phyloP scores from a whole-genome alignment of 2,329 filamentous ascomycete genomes.

The Neofusicoccum laricinum region DNA sequence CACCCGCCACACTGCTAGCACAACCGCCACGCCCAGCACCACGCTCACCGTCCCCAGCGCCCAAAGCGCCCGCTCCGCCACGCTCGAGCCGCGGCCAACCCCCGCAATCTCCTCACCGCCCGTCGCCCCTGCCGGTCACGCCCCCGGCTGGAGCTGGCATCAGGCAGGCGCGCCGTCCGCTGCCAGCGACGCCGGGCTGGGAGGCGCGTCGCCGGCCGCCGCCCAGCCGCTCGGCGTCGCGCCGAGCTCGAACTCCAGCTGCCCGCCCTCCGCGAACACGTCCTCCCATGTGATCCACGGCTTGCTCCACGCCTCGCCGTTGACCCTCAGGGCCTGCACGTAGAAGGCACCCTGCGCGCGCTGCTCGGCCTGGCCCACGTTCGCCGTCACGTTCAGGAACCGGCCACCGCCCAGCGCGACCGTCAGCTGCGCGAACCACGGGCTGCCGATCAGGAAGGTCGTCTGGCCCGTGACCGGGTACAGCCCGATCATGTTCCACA shows the following conservation, averaged over 20 bases:
- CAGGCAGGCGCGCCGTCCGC: background rate
- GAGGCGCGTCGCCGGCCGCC: slow-evolving; percentile 26
- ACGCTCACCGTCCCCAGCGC: background rate
- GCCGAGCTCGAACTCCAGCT: slow-evolving; percentile 33
- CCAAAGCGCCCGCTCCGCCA: background rate
- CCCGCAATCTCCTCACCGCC: background rate
- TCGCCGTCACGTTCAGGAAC: slow-evolving; percentile 54
- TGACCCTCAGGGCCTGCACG: slow-evolving; percentile 65
- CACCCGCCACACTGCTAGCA: background rate
- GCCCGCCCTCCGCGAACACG: slow-evolving; percentile 54
- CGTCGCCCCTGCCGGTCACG: background rate
- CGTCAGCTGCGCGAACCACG: slow-evolving; percentile 48
- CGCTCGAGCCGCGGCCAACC: background rate
- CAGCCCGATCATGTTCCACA: slow-evolving; percentile 51
- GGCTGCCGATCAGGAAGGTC: slow-evolving; percentile 59
- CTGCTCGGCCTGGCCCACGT: slow-evolving; percentile 43
- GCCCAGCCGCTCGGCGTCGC: slow-evolving; percentile 33
- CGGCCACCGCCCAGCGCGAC: slow-evolving; percentile 58
- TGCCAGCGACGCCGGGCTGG: slow-evolving; percentile 9
- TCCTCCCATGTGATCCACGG: slow-evolving; percentile 66
- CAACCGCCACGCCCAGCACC: background rate
- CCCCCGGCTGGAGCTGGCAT: slow-evolving; percentile 12
- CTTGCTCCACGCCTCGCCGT: slow-evolving; percentile 61
- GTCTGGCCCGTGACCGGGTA: slow-evolving; percentile 68
- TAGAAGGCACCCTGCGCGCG: slow-evolving; percentile 50